These are phyloP conservation scores for Mallotus japonicus DNA, from an alignment of 441 rosid genomes.

Conservation along the genomic window DNA sequence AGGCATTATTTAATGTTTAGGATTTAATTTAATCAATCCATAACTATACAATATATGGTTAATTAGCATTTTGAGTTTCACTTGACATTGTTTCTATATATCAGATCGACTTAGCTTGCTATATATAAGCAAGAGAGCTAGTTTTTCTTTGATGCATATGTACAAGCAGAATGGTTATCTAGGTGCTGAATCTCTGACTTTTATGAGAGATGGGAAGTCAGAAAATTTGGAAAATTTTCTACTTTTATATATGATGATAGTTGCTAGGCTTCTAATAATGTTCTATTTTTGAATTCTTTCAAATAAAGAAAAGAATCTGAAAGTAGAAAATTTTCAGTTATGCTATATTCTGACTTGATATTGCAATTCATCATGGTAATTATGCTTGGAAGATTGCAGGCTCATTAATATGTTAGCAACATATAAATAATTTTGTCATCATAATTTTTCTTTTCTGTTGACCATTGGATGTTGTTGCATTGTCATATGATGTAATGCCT, in stretches of 20 bases:
- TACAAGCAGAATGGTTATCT: too few species aligned
- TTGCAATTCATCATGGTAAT: not conserved
- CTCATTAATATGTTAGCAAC: not conserved
- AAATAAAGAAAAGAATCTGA: too few species aligned
- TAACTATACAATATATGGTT: not conserved
- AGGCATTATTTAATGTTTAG: not conserved
- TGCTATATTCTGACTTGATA: not conserved
- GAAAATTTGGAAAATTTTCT: too few species aligned
- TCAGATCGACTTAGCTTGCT: not conserved
- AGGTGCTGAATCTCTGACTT: too few species aligned
- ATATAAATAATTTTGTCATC: not conserved
- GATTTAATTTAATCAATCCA: not conserved
- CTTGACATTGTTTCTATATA: conserved; percentile 5
- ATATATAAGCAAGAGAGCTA: not conserved
- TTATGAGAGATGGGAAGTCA: too few species aligned
- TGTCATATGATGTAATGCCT: conserved; percentile 8
- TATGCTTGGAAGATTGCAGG: not conserved
- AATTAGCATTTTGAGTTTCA: not conserved
- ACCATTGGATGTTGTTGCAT: not conserved
- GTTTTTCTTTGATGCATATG: too few species aligned
- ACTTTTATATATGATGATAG: too few species aligned
- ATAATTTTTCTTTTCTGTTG: not conserved
- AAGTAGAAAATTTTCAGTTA: too few species aligned
- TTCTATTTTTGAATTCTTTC: too few species aligned
- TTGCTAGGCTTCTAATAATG: too few species aligned